Evolutionary conservation across 1,284 basidiomycete genomes (phyloP), one percentile per base, ranked within the genome.

Genomic region (Flammula alnicola): DNA sequence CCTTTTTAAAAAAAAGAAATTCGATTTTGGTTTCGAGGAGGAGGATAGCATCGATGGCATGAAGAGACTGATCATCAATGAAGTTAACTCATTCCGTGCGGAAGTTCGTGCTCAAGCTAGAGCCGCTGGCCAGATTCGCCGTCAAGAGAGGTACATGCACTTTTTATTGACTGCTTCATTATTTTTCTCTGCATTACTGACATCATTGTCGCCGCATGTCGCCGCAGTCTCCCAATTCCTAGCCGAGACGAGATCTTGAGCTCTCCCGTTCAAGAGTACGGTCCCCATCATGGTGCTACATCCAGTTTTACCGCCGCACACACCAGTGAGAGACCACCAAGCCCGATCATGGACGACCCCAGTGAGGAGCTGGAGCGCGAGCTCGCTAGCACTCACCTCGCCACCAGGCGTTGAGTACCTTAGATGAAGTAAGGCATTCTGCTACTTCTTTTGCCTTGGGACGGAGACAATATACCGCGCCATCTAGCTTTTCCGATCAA

Each of bases 21-120:
- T 99, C 62, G 95, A 99, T 72, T 99, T 99, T 66, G 81, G 86
- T n/a, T 99, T 99, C 59, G 97, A 99, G 72, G 87, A 89, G 55
- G 96, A 98, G 69, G 96, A 99, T 57, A 86, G 88, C 45, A 95
- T 95, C 52, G 93, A 97, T 47, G 97, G 97, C 17, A 99, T 99
- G 97, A 93, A 96, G 72, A 83, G 83, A 57, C 73, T 99, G 62
- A 99, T 99, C 61, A 84, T 98, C 10, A 85, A 96, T 30, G 96
- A 99, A 72, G 95, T 98, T 30, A 86, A 86, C 54, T 71, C 77
- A n/a, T 97, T 97, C 81, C 82, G 94, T 26, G 79, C 84, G 14
- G 87, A 94, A 64, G 94, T 97, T 3, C 81, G 94, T 43, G 76
- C 78, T 11, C 89, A 90, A 58, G 85, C 86, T n/a, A 77, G 87